Base-by-base conservation (phyloP, 257 asterid species). In the Leonotis leonurus region DNA sequence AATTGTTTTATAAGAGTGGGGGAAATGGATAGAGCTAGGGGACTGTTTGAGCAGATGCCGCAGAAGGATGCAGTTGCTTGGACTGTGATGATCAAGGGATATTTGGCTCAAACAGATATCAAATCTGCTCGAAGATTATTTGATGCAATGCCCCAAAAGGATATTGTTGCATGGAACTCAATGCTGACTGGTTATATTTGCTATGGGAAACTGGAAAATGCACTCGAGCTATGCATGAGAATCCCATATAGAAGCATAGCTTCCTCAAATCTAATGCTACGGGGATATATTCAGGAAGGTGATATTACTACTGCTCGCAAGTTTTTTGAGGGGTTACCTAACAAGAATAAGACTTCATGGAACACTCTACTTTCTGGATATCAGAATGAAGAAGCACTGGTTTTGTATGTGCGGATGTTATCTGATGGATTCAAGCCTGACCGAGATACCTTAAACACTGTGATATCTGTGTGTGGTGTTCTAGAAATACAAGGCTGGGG, bases 11-110 rank as follows among this genome's bases (percentile, higher is more conserved):
- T 76, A 67, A 76, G 85, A 53, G 81, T 50, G 18, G 86, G 90
- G 60, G 70, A 79, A 65, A 65, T 89, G 62, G 85, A 74, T 12
- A 75, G 55, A 51, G 97, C 91, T 18, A 65, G 76, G 73, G 70
- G 58, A 20, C 74, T 81, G 37, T 89, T 89, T 59, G 85, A 84
- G 48, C 75, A 65, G 46, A 86, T 86, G 85, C 95, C 95, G 6
- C 60, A 56, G 41, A 86, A 74, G 78, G 90, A 89, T 66, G 73
- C 78, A 22, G 88, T 89, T 56, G 84, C 94, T 64, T 82, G 95
- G 89, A 89, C 97, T 22, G 88, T 83, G 25, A 82, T 86, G 89
- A 79, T 84, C 51, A 78, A 80, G 33, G 95, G 94, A 66, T 82
- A 82, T 71, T 73, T 81, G 76, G 89, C 84, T 57, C 71, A 77